Percentiles rank a stretch among this genome's conserved stretches.
phyloP scores from a whole-genome alignment of 2,329 filamentous ascomycete genomes.

The Colletotrichum sidae region DNA sequence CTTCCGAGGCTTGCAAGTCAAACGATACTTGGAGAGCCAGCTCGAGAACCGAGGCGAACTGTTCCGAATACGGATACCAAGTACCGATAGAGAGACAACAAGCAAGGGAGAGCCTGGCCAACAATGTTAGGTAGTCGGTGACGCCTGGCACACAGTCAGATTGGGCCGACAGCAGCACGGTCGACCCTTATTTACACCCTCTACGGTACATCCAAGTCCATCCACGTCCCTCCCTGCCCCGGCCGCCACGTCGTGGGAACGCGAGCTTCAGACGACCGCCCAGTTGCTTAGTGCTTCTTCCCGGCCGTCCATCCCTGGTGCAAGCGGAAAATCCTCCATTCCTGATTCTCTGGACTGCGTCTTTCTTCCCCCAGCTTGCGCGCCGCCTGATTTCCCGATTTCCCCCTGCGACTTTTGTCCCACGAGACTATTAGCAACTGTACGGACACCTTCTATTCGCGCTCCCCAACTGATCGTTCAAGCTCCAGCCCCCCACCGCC shows the following conservation, averaged over 20 bases:
- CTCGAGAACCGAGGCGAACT: conserved; percentile 13
- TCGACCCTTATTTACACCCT: conserved; percentile 26
- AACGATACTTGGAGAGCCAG: not conserved
- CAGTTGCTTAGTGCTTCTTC: conserved; percentile 35
- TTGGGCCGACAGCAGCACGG: conserved; percentile 29
- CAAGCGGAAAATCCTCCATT: conserved; percentile 21
- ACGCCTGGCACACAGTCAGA: conserved; percentile 32
- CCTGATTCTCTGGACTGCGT: conserved; percentile 18
- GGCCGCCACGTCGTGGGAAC: conserved; percentile 34
- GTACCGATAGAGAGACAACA: conserved; percentile 23
- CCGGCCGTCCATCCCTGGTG: conserved; percentile 20
- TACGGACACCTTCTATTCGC: too few species aligned
- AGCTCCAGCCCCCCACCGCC: too few species aligned
- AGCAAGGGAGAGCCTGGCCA: conserved; percentile 27
- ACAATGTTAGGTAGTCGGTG: conserved; percentile 22
- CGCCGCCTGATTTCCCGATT: conserved; percentile 5
- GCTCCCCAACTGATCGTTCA: too few species aligned
- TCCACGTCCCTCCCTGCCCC: conserved; percentile 20
- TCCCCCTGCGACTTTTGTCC: not conserved
- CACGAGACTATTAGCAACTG: not conserved
- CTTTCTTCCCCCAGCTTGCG: conserved; percentile 12
- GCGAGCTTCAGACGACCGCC: conserved; percentile 34
- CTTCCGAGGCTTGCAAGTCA: conserved; percentile 6
- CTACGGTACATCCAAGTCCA: conserved; percentile 8
- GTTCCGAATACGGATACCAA: not conserved